phyloP scores from a whole-genome alignment of 768 basidiomycete species.

The Rhizopogon roseolus region DNA sequence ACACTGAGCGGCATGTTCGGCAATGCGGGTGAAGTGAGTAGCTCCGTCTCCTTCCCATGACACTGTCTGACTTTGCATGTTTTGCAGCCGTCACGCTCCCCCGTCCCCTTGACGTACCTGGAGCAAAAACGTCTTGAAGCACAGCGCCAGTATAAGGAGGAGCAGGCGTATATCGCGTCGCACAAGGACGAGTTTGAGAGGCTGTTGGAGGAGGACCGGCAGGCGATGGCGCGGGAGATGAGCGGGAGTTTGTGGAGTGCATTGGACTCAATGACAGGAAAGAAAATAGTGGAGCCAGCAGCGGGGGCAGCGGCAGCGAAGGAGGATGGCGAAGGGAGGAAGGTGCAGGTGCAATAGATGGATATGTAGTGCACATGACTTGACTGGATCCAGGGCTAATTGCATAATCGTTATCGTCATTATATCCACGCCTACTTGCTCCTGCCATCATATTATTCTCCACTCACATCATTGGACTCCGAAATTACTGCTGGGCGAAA shows the following conservation, averaged over 20 bases:
- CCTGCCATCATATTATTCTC: too few relatives aligned
- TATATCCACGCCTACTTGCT: background rate
- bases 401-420: background rate
- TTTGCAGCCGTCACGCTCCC: slow-evolving; percentile 19
- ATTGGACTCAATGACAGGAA: slow-evolving; percentile 18
- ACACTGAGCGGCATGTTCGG: slow-evolving; percentile 45
- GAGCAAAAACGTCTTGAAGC: slow-evolving; percentile 48
- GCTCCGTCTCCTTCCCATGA: background rate
- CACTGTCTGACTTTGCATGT: background rate
- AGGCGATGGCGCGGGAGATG: slow-evolving; percentile 45
- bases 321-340: background rate
- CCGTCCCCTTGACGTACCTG: slow-evolving; percentile 44
- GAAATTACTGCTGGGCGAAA: too few relatives aligned
- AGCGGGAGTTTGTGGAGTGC: slow-evolving; percentile 35
- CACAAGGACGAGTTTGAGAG: slow-evolving; percentile 49
- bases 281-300: slow-evolving; percentile 9
- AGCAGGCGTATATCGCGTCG: slow-evolving; percentile 45
- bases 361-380: background rate
- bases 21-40: slow-evolving; percentile 23
- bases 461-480: too few relatives aligned
- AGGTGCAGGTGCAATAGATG: background rate
- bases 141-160: slow-evolving; percentile 46
- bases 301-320: too few relatives aligned
- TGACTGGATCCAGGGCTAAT: background rate
- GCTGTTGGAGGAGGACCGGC: slow-evolving; percentile 46